Percentiles rank a stretch among this genome's conserved stretches.
Conservation (phyloP, 176 grass and related monocot species). For the Tuctoria greenei region DNA sequence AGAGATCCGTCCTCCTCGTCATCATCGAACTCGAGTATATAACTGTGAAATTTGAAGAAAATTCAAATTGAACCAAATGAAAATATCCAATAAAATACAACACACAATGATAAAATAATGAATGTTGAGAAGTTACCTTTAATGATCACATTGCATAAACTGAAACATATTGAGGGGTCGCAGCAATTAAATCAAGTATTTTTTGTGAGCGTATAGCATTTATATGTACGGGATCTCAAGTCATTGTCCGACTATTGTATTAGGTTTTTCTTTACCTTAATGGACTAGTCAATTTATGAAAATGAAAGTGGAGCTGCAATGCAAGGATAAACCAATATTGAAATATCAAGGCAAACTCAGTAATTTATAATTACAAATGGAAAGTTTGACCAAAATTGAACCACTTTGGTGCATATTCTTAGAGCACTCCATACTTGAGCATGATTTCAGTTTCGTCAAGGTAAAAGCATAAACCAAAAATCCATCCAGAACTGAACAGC, state of each 20-base stretch:
- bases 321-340: not conserved
- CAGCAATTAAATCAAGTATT: not conserved
- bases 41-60: slow-evolving; percentile 44
- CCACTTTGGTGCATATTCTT: not conserved
- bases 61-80: not conserved
- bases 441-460: slow-evolving; percentile 13
- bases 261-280: not conserved
- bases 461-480: slow-evolving; percentile 20
- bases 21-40: slow-evolving; percentile 85
- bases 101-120: not conserved
- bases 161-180: not conserved
- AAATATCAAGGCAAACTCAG: slow-evolving; percentile 1
- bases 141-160: not conserved
- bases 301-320: not conserved
- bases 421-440: not conserved
- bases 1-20: slow-evolving; percentile 94
- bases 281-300: not conserved
- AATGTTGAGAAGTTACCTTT: not conserved
- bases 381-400: slow-evolving; percentile 7
- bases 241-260: not conserved
- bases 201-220: not conserved
- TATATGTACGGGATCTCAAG: not conserved
- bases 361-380: slow-evolving; percentile 8
- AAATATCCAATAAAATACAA: not conserved
- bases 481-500: slow-evolving; percentile 11